phyloP scores from a whole-genome alignment of 1,284 basidiomycete genomes.

The Mycocalia duriaeana region DNA sequence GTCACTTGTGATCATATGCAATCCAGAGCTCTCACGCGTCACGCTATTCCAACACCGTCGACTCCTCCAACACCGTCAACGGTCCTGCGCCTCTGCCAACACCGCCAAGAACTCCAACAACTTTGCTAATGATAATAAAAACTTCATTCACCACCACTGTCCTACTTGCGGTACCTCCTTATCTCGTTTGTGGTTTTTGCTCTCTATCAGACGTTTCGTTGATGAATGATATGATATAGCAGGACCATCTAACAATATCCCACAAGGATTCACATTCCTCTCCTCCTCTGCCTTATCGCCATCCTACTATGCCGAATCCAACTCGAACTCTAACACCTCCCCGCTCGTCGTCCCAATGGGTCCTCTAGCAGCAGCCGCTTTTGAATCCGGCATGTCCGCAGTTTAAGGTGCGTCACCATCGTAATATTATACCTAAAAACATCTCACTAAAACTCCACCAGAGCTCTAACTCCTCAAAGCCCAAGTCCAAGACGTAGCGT shows the following conservation, averaged over 20 bases:
- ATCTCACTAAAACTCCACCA: too few species aligned
- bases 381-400: slow-evolving; percentile 60
- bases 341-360: slow-evolving; percentile 50
- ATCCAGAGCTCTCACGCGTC: slow-evolving; percentile 8
- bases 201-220: neutral
- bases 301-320: neutral
- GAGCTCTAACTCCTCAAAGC: slow-evolving; percentile 81
- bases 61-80: slow-evolving; percentile 24
- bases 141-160: too few species aligned
- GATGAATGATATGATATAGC: neutral
- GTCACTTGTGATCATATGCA: too few species aligned
- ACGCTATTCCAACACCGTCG: neutral
- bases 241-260: neutral
- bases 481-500: slow-evolving; percentile 82
- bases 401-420: too few species aligned
- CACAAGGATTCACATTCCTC: too few species aligned
- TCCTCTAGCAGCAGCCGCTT: slow-evolving; percentile 53
- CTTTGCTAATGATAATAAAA: too few species aligned
- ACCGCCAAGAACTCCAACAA: too few species aligned
- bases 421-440: too few species aligned
- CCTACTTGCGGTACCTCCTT: neutral
- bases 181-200: neutral
- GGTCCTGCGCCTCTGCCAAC: slow-evolving; percentile 57
- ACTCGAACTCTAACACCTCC: slow-evolving; percentile 19
- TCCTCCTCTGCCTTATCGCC: neutral